Percentiles rank a stretch among this genome's conserved stretches.
These are phyloP conservation scores for Blastobotrys parvus DNA, from an alignment of 805 yeast genomes.

Conservation along the genomic window DNA sequence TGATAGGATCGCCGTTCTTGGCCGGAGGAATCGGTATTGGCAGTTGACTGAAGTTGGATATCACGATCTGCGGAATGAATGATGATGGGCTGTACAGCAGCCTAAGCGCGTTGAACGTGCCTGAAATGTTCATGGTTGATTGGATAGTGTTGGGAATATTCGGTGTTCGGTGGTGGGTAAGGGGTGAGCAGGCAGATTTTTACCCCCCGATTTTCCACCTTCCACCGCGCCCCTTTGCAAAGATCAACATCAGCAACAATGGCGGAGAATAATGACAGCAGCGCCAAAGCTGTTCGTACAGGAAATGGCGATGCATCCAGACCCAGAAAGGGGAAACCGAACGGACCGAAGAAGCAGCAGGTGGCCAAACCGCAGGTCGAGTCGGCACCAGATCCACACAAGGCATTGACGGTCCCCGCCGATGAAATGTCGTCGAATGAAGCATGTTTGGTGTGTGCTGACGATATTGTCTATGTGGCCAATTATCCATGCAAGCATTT, in stretches of 20 bases:
- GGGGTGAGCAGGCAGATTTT: no score
- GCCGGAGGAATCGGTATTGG: conserved; percentile 41
- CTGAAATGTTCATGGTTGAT: conserved; percentile 54
- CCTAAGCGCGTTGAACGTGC: conserved; percentile 59
- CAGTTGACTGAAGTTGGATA: conserved; percentile 50
- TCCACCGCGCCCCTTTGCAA: no score
- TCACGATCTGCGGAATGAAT: conserved; percentile 55
- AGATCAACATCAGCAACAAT: neutral
- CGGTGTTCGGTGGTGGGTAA: no score
- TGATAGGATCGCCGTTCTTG: conserved; percentile 33
- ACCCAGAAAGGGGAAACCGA: no score
- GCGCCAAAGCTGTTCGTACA: no score
- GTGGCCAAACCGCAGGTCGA: no score
- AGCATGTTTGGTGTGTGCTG: conserved; percentile 79
- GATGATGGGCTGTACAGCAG: conserved; percentile 56
- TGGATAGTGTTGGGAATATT: neutral
- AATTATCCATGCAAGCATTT: conserved; percentile 77
- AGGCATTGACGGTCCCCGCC: neutral
- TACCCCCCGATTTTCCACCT: no score
- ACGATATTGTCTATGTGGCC: conserved; percentile 53
- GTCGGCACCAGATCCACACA: neutral
- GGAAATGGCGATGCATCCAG: no score
- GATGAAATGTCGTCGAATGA: conserved; percentile 20
- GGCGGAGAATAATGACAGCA: no score
- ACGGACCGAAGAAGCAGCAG: no score